phyloP scores from a whole-genome alignment of 495 filamentous ascomycete genomes.

The Apodospora peruviana region DNA sequence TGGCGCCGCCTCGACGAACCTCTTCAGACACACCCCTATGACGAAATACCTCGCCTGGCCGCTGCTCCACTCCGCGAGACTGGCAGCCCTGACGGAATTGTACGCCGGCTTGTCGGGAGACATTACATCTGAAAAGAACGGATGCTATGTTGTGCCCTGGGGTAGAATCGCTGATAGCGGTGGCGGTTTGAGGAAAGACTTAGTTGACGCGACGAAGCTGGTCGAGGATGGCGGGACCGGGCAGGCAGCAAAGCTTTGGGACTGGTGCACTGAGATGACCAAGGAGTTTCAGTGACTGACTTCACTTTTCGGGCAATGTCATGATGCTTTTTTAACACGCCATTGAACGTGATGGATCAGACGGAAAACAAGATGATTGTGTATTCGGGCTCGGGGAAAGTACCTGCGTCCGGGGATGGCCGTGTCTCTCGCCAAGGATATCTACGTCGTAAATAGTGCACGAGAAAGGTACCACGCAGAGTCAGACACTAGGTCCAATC shows the following conservation, averaged over 20 bases:
- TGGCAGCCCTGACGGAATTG: constrained; percentile 37
- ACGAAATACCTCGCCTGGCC: constrained; percentile 16
- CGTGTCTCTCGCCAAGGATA: too few relatives aligned
- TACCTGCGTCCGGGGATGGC: too few relatives aligned
- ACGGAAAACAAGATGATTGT: too few relatives aligned
- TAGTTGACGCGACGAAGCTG: constrained; percentile 11
- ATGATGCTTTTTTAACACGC: too few relatives aligned
- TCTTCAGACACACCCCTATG: constrained; percentile 2
- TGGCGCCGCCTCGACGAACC: not conserved
- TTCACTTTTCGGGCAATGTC: too few relatives aligned
- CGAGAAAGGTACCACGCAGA: too few relatives aligned
- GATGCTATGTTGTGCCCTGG: constrained; percentile 39
- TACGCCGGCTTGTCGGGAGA: constrained; percentile 38
- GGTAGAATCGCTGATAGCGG: constrained; percentile 27
- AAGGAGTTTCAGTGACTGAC: constrained; percentile 4
- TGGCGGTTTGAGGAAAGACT: constrained; percentile 11
- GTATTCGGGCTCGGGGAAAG: too few relatives aligned
- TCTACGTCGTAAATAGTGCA: too few relatives aligned
- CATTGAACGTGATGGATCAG: too few relatives aligned
- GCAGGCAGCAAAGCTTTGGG: constrained; percentile 18
- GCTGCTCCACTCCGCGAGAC: constrained; percentile 23
- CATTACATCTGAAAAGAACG: constrained; percentile 26
- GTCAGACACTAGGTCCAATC: too few relatives aligned
- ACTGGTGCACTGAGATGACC: constrained; percentile 18
- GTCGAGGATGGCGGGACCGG: constrained; percentile 15